A percentile compares a stretch with the other conserved stretches of the same genome.
These are phyloP conservation scores for Quercus alba DNA, from an alignment of 306 rosid species.

Conservation along the genomic window DNA sequence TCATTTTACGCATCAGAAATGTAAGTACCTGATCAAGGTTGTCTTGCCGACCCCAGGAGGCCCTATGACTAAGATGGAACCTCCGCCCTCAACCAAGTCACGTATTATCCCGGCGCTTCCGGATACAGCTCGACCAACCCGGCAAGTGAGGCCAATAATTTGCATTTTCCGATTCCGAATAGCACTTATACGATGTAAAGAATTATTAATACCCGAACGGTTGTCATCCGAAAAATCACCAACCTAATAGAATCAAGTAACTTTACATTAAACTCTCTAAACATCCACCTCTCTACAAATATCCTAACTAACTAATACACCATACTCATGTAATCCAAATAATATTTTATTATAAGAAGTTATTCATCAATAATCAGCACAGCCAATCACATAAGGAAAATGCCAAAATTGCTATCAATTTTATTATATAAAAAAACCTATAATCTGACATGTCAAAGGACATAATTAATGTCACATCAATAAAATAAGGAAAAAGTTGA, in stretches of 20 bases:
- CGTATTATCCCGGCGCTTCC: slow-evolving; percentile 89
- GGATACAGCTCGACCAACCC: slow-evolving; percentile 84
- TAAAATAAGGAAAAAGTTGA: too few species aligned
- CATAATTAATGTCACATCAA: too few species aligned
- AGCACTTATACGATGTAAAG: slow-evolving; percentile 96
- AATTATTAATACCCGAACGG: slow-evolving; percentile 90
- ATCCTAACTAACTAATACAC: background rate
- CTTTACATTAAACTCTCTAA: background rate
- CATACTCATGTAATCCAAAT: background rate
- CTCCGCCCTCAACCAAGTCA: slow-evolving; percentile 78
- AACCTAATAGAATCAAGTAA: slow-evolving; percentile 49
- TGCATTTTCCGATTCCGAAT: slow-evolving; percentile 85
- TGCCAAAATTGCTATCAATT: too few species aligned
- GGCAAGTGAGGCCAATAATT: slow-evolving; percentile 96
- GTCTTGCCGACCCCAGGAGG: slow-evolving; percentile 99
- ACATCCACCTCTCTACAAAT: slow-evolving; percentile 2
- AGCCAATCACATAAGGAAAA: background rate
- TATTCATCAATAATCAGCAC: slow-evolving; percentile 1
- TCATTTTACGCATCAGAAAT: background rate
- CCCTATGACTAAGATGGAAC: slow-evolving; percentile 92
- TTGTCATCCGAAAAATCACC: slow-evolving; percentile 98
- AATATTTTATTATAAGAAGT: background rate
- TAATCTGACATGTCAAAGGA: too few species aligned
- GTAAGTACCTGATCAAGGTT: slow-evolving; percentile 76
- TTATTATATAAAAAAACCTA: too few species aligned